Base-by-base conservation (phyloP, 768 basidiomycete genomes). In the Leccinum aurantiacum region DNA sequence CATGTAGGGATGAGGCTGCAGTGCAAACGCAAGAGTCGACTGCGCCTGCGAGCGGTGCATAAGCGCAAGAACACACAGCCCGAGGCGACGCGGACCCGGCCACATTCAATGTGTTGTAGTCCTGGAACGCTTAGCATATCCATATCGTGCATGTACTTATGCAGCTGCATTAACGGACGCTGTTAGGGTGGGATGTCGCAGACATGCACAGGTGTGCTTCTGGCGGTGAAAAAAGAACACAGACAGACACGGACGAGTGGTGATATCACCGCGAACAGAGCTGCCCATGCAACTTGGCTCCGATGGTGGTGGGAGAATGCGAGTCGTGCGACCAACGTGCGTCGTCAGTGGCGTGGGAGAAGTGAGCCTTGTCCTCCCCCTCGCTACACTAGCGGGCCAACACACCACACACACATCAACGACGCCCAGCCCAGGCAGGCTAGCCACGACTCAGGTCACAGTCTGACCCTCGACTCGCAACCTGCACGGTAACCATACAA, bases 331-430 rank as follows among this genome's bases (percentile, higher is more conserved):
- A 27, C 35, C 29, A 56, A 56, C 46, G 60, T 59, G 58, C 37
- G 60, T 56, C 24, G 35, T 5, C 53, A 38, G 66, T 71, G 69
- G 70, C 69, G 69, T 71, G 70, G 68, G 69, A 71, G 52, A 9
- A 9, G 27, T 25, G 11, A 22, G 15, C 19, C 19, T 29, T 22
- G 41, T 38, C 85, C 0, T 24, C 24, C 63, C 59, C 63, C 65
- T 58, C 62, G 37, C 62, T 57, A 41, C 47, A 49, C 56, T 47
- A 25, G 25, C 54, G 33, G 37, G 49, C 56, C 58, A 58, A 62
- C 62, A 63, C 58, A 56, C 56, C 44, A 41, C 24, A 53, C 55
- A 47, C 24, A 53, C 24, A 53, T 27, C 61, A 50, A 58, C 65
- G 59, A 60, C 65, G 53, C 51, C 61, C 33, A 61, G 52, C 37